Conservation (phyloP, 805 yeast species). For the Cyberlindnera galapagoensis region DNA sequence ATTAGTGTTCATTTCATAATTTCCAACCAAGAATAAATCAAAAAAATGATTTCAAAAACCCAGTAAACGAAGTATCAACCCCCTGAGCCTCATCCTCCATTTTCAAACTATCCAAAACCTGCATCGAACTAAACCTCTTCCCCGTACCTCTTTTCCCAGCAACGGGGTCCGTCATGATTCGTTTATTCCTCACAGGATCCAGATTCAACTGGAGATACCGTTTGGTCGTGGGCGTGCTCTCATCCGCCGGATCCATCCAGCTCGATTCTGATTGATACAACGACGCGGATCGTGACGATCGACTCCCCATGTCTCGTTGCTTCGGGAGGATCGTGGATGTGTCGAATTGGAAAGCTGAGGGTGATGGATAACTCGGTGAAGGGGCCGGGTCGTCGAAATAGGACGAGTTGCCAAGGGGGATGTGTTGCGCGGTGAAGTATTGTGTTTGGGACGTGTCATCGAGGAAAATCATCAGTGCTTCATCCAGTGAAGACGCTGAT, state of each 20-base stretch:
- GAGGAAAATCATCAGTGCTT: constrained; percentile 19
- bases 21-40: too few species aligned
- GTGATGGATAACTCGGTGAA: too few species aligned
- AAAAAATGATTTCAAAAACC: constrained; percentile 18
- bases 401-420: too few species aligned
- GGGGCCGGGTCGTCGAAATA: too few species aligned
- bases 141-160: neutral
- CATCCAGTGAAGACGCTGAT: constrained; percentile 19
- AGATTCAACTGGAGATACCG: constrained; percentile 20
- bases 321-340: constrained; percentile 1
- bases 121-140: too few species aligned
- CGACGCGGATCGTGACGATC: constrained; percentile 18
- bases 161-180: constrained; percentile 10
- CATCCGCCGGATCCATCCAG: constrained; percentile 45
- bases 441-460: constrained; percentile 11
- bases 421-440: too few species aligned
- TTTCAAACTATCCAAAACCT: too few species aligned
- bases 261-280: constrained; percentile 37
- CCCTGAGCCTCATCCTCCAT: constrained; percentile 4
- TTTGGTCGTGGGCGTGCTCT: constrained; percentile 18
- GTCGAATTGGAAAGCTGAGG: constrained; percentile 2
- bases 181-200: constrained; percentile 14
- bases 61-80: constrained; percentile 13
- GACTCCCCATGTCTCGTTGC: constrained; percentile 5
- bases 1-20: too few species aligned